Base-by-base conservation (phyloP, 805 yeast species). In the Lipomyces kockii region DNA sequence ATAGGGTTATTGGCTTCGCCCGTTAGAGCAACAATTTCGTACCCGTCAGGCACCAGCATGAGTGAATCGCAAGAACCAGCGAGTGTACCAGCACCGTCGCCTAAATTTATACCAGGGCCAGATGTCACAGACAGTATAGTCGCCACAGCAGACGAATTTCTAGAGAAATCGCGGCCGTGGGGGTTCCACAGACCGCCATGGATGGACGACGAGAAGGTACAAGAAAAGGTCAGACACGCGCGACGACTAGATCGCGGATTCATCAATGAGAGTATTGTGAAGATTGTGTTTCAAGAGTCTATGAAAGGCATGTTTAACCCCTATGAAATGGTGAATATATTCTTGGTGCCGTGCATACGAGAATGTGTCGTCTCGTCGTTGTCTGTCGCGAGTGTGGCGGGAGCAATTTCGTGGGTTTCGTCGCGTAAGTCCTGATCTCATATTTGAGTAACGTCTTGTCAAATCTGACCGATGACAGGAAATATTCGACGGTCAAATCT, bases 251-350 rank as follows among this genome's bases (percentile, higher is more conserved):
- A 37, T 25, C 43, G 61, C 9, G 69, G 69, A 25, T 63, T 32
- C 34, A 12, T 60, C 35, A 32, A 52, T 52, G 53, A 63, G 60
- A 54, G 49, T 35, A 32, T 55, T 8, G 25, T 32, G 20, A 61
- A 54, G 51, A 39, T 66, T 12, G 22, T 66, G 14, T 17, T 63
- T 8, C 53, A 63, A 49, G 69, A 63, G 35, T 63, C 69, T 14
- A 27, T 58, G 11, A 35, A 34, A 32, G 66, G 63, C 46, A 54
- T 66, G 62, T 60, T 63, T 29, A 22, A 39, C 1, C 52, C 63
- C 20, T 66, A 66, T 37, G 60, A 66, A 20, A 22, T 66, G 22
- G 69, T 63, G 29, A 66, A 66, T 52, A 56, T 66, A 17, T 60
- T 66, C 14, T 49, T 12, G 43, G 56, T 61, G 17, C 69, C 69